phyloP scores from a whole-genome alignment of 768 basidiomycete genomes.

The Lepiota brunneoincarnata region DNA sequence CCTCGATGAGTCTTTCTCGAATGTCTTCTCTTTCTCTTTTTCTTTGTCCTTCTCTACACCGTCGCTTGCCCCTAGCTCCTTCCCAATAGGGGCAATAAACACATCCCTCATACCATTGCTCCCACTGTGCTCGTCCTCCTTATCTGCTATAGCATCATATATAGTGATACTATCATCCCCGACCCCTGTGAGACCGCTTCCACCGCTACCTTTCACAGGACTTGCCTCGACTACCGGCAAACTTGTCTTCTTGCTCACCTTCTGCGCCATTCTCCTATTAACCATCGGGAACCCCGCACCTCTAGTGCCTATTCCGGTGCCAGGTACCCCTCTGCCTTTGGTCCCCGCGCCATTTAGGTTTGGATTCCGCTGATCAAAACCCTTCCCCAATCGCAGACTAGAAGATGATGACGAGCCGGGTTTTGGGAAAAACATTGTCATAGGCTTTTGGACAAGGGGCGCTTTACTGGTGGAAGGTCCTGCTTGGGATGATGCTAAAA shows the following conservation, averaged over 20 bases:
- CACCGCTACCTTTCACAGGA: slow-evolving; percentile 41
- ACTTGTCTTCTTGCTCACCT: slow-evolving; percentile 45
- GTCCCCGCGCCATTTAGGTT: slow-evolving; percentile 12
- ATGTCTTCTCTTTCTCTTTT: slow-evolving; percentile 18
- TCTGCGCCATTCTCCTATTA: slow-evolving; percentile 23
- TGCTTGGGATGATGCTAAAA: slow-evolving; percentile 1
- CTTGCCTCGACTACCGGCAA: slow-evolving; percentile 47
- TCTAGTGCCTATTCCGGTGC: slow-evolving; percentile 23
- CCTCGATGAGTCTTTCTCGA: slow-evolving; percentile 40
- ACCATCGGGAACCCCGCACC: slow-evolving; percentile 1
- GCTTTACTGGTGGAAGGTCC: slow-evolving; percentile 13
- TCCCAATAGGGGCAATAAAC: slow-evolving; percentile 15
- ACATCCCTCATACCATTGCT: slow-evolving; percentile 13
- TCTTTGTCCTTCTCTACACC: slow-evolving; percentile 34
- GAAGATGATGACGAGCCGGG: slow-evolving; percentile 5
- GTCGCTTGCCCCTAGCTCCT: slow-evolving; percentile 10
- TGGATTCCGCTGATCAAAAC: neutral
- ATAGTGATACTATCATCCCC: slow-evolving; percentile 16
- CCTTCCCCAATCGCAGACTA: slow-evolving; percentile 7
- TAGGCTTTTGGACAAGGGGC: slow-evolving; percentile 25
- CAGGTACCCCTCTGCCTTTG: slow-evolving; percentile 22
- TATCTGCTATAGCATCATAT: slow-evolving; percentile 12
- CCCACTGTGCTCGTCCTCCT: slow-evolving; percentile 2
- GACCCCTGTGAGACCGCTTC: slow-evolving; percentile 17
- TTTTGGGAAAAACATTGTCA: slow-evolving; percentile 23